Evolutionary conservation across 345 rosid species (phyloP), one percentile per base, ranked within the genome.

Genomic region (Corchorus olitorius): DNA sequence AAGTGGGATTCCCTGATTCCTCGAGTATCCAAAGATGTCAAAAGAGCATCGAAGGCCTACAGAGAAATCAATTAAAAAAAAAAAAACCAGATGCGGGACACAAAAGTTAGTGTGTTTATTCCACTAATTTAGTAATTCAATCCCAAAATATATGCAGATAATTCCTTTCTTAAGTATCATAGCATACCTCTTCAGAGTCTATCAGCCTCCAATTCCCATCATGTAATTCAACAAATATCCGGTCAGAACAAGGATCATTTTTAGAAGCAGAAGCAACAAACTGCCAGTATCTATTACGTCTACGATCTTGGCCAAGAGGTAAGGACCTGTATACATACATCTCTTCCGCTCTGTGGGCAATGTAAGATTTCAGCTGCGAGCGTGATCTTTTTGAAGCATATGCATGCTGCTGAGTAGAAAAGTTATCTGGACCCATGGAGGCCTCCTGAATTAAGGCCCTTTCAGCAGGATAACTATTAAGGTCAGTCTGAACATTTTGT

Each of bases 251-350:
- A 67, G 99, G 98, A 86, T 97, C 99, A 81, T 84, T 94, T 78
- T 76, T 85, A 35, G 98, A 92, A 65, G 96, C 89, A 52, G 98
- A 91, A 66, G 97, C 92, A 78, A 91, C 94, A 85, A 92, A 94
- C 78, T 87, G 98, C 98, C 98, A 97, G 82, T 97, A 97, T 72
- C 98, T 89, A 80, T 97, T 94, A 71, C 88, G 92, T 80, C 96
- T 88, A n/a, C 99, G 93, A 83, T 97, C 99, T 84, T 90, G 98
- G 78, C 99, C 99, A 63, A 97, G 96, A 41, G 99, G 98, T 85
- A 97, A 88, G 79, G 99, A 97, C 87, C 97, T 86, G 81, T 92
- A 97, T 14, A 86, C 90, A 82, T 91, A 91, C 75, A 89, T 91
- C 87, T 97, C 98, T 89, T 97, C 99, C 39, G 99, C 93, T 84